These are phyloP conservation scores for Phytophthora uliginosa DNA, from an alignment of 352 stramenopile genomes.

Conservation along the genomic window DNA sequence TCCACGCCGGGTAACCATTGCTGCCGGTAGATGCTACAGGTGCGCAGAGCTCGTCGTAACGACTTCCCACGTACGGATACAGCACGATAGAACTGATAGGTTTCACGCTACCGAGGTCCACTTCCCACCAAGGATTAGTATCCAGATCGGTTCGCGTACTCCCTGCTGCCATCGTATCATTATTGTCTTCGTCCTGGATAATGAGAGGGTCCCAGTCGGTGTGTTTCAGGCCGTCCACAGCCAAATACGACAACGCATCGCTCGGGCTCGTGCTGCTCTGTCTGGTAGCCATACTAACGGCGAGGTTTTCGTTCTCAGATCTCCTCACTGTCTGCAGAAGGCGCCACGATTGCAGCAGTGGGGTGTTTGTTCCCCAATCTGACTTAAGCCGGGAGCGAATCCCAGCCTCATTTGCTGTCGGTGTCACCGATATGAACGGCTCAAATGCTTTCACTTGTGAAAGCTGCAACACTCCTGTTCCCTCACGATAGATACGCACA, in stretches of 20 bases:
- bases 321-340: constrained; percentile 60
- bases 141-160: constrained; percentile 59
- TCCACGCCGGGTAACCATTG: constrained; percentile 38
- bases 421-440: constrained; percentile 53
- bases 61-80: constrained; percentile 59
- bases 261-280: constrained; percentile 67
- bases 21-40: not conserved
- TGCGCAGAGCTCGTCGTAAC: constrained; percentile 48
- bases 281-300: constrained; percentile 59
- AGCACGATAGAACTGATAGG: constrained; percentile 60
- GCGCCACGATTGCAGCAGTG: constrained; percentile 53
- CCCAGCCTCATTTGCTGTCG: constrained; percentile 49
- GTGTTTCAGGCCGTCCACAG: constrained; percentile 55
- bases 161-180: constrained; percentile 35
- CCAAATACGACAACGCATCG: constrained; percentile 52
- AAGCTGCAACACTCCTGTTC: constrained; percentile 42
- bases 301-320: constrained; percentile 74
- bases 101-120: constrained; percentile 61
- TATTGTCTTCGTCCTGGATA: constrained; percentile 15
- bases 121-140: constrained; percentile 74
- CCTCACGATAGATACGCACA: constrained; percentile 67
- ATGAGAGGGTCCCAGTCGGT: constrained; percentile 54
- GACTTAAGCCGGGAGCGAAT: constrained; percentile 59
- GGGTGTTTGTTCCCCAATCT: constrained; percentile 51
- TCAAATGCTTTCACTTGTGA: constrained; percentile 67